Evolutionary conservation across 345 rosid species (phyloP), one percentile per base, ranked within the genome.

Genomic region (Citrus hindsii): DNA sequence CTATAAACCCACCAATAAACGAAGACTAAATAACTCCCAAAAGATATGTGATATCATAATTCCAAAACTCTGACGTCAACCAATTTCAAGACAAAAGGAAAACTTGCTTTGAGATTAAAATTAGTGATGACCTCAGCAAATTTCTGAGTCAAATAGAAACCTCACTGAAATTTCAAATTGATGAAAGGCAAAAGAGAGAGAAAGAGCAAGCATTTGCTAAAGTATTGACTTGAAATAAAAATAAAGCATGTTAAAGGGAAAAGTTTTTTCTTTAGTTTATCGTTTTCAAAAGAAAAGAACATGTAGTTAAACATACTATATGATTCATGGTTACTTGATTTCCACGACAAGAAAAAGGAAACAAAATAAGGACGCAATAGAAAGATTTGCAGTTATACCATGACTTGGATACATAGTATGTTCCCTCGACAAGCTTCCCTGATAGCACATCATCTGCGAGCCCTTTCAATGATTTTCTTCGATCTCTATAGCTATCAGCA

Each of bases 401-500:
- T 71, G 88, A 82, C 87, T 83, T 93, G 8, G 98, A 91, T 79
- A 96, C 86, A 84, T 87, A 91, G 79, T 89, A 92, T 33, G 74
- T 84, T 81, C 98, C 98, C 59, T 91, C 97, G 19, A 67, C 77
- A 72, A 90, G 83, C 84, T 91, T 92, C 70, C 92, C 95, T 1
- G 88, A 76, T 69, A 96, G 86, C 58, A 85, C 95, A 79, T 85
- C 76, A 56, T 76, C 87, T 77, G 92, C 97, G 74, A 92, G 80
- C 78, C 77, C 90, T 84, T 89, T 96, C 97, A 94, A 88, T 73
- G 83, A 77, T 83, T 87, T 87, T 88, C 98, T 88, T 82, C 90
- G 91, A 84, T 94, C 97, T 86, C 95, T 88, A 77, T 96, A 96
- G 88, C 97, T 91, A 82, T 92, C 99, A 73, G 92, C 94, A 81